phyloP scores from a whole-genome alignment of 1,284 basidiomycete genomes.

The Schizophyllum amplum region DNA sequence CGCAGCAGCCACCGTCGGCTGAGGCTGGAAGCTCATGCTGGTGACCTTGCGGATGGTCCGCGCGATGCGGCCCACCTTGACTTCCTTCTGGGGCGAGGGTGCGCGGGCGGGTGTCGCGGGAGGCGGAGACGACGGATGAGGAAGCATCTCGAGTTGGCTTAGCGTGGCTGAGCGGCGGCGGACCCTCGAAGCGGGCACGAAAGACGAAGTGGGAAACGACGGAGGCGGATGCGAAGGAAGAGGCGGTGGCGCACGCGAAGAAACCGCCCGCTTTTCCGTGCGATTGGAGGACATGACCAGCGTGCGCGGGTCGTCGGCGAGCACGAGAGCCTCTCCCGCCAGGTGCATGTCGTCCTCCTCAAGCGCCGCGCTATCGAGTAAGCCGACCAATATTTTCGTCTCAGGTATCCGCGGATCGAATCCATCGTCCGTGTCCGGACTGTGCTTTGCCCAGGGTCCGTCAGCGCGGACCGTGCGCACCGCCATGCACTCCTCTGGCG shows the following conservation, averaged over 20 bases:
- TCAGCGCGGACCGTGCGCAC: neutral
- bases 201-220: neutral
- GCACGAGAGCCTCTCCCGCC: neutral
- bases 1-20: constrained; percentile 5
- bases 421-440: constrained; percentile 10
- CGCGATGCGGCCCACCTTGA: neutral
- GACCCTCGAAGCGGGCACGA: no score
- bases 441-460: constrained; percentile 2
- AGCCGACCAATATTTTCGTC: constrained; percentile 6
- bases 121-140: neutral
- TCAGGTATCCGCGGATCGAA: neutral
- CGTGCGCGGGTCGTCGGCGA: neutral
- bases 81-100: neutral
- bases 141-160: neutral
- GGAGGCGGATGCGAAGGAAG: neutral
- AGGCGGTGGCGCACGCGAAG: neutral
- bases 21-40: neutral
- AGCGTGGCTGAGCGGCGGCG: neutral
- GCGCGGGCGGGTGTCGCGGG: no score
- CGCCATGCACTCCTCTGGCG: neutral
- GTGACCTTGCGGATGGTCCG: neutral
- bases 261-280: neutral
- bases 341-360: neutral
- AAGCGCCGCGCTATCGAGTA: constrained; percentile 2
- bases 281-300: neutral